Conservation (phyloP, 352 stramenopile genomes). For the Globisporangium splendens region DNA sequence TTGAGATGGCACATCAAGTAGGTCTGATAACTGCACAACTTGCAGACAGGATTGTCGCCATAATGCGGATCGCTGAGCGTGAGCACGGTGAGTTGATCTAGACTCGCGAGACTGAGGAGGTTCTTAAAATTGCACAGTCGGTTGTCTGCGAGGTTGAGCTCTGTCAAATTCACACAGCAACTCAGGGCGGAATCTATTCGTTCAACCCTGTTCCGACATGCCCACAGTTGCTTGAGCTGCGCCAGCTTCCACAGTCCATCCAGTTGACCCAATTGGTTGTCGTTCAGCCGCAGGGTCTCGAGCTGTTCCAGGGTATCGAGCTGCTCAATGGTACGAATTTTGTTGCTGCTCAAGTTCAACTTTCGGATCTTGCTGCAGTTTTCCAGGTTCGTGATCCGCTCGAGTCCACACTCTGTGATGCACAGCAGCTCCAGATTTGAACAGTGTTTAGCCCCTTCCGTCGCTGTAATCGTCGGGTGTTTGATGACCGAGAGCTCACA, state of each 20-base stretch:
- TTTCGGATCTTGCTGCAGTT: constrained; percentile 44
- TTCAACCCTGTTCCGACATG: constrained; percentile 69
- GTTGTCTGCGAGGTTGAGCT: constrained; percentile 89
- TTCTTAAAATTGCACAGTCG: constrained; percentile 84
- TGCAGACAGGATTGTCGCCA: constrained; percentile 88
- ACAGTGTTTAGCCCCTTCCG: constrained; percentile 57
- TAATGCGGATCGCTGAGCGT: constrained; percentile 87
- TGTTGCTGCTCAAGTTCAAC: constrained; percentile 77
- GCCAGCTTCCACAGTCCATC: constrained; percentile 46
- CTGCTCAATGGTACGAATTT: constrained; percentile 46
- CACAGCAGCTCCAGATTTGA: constrained; percentile 54
- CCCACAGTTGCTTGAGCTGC: constrained; percentile 67
- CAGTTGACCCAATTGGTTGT: constrained; percentile 68
- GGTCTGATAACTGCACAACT: constrained; percentile 92
- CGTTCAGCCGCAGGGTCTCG: constrained; percentile 78
- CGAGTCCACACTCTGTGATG: constrained; percentile 64
- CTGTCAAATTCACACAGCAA: constrained; percentile 40
- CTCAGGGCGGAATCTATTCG: constrained; percentile 65
- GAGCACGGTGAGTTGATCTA: constrained; percentile 62
- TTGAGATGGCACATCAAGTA: constrained; percentile 88
- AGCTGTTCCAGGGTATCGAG: constrained; percentile 54
- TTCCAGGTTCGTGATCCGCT: constrained; percentile 38
- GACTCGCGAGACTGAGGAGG: constrained; percentile 63
- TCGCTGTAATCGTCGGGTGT: constrained; percentile 51
- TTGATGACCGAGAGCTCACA: constrained; percentile 73